phyloP scores from a whole-genome alignment of 345 rosid genomes.

The Linum lewisii region DNA sequence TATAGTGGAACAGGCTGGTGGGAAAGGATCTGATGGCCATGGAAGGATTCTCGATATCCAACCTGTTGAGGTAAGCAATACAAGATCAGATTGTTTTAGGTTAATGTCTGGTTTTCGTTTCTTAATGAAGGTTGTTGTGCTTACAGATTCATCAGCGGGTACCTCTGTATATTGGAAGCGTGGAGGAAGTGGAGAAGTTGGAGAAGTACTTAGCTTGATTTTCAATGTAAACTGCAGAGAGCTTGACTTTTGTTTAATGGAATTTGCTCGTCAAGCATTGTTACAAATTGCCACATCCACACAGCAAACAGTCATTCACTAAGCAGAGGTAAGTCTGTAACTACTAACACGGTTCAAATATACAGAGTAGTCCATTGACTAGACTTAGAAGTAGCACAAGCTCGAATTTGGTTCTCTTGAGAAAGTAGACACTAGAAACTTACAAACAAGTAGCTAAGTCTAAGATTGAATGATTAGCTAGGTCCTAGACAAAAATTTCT shows the following conservation, averaged over 20 bases:
- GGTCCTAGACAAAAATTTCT: not conserved
- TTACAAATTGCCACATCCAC: not conserved
- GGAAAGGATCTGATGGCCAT: conserved; percentile 28
- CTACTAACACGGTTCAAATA: no score
- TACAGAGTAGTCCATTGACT: no score
- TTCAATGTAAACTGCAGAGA: not conserved
- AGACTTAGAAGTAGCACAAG: no score
- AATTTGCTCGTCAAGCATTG: not conserved
- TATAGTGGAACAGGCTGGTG: conserved; percentile 33
- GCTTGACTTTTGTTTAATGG: not conserved
- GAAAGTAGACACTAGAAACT: not conserved
- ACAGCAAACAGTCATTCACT: no score
- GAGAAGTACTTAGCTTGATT: conserved; percentile 25
- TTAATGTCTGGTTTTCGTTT: not conserved
- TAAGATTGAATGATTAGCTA: not conserved
- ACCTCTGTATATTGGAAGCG: conserved; percentile 33
- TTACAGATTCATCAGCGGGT: conserved; percentile 33
- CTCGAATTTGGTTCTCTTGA: no score
- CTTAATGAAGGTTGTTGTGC: not conserved
- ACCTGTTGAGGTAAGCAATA: conserved; percentile 24
- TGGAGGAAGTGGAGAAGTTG: conserved; percentile 28
- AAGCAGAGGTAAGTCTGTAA: no score
- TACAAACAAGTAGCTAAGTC: not conserved
- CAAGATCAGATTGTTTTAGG: not conserved
- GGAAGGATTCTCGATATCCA: conserved; percentile 34